Percentiles rank a stretch among this genome's conserved stretches.
Conservation (phyloP, 805 yeast genomes). For the Hanseniaspora clermontiae region DNA sequence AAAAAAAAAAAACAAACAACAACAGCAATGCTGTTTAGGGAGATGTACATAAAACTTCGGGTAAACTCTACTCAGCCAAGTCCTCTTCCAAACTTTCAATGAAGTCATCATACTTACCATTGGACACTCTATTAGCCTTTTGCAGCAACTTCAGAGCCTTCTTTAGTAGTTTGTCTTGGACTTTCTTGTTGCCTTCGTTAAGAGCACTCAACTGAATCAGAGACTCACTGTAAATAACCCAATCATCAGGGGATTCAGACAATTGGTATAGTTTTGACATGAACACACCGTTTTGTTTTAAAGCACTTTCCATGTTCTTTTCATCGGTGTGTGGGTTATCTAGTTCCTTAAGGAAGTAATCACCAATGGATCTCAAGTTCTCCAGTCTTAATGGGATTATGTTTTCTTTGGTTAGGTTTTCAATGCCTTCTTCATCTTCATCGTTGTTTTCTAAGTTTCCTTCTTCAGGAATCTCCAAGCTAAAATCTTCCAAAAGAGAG, state of each 20-base stretch:
- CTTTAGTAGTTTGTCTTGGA: constrained; percentile 53
- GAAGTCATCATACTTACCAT: constrained; percentile 58
- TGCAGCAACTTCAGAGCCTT: constrained; percentile 57
- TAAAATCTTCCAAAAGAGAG: not conserved
- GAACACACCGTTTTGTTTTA: constrained; percentile 10
- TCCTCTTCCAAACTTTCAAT: constrained; percentile 31
- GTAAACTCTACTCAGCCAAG: not conserved
- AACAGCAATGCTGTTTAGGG: not conserved
- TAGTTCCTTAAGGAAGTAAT: constrained; percentile 8
- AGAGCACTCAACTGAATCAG: constrained; percentile 67
- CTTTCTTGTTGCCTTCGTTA: constrained; percentile 47
- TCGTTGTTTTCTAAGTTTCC: not conserved
- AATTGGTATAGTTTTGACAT: constrained; percentile 12
- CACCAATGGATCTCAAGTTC: constrained; percentile 11
- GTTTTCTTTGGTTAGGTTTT: not conserved
- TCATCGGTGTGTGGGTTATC: constrained; percentile 8
- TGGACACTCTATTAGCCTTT: constrained; percentile 68
- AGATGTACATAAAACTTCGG: not conserved
- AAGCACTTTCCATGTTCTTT: constrained; percentile 2
- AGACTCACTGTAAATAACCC: constrained; percentile 82
- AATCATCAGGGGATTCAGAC: constrained; percentile 42
- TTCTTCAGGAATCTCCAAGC: constrained; percentile 13
- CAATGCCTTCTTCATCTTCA: not conserved
- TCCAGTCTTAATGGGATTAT: constrained; percentile 9
- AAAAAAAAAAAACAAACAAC: not conserved